A percentile compares a stretch with the other conserved stretches of the same genome.
phyloP scores from a whole-genome alignment of 352 stramenopile species.

The Peronospora belbahrii region DNA sequence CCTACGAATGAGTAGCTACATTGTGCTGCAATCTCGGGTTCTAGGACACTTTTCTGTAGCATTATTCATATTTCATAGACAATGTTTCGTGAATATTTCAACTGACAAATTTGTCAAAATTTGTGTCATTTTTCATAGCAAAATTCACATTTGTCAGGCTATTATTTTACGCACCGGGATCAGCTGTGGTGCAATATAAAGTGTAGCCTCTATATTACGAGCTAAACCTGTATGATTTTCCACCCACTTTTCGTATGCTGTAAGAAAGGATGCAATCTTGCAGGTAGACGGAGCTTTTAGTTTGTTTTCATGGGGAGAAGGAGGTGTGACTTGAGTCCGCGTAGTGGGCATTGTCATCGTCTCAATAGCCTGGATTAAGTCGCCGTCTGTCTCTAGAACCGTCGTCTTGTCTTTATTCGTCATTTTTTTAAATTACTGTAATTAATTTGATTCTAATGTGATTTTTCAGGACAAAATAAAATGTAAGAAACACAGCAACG shows the following conservation, averaged over 20 bases:
- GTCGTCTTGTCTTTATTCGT: conserved; percentile 13
- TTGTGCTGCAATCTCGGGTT: conserved; percentile 64
- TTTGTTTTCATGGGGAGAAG: background rate
- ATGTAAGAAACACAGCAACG: too few relatives aligned
- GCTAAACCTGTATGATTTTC: conserved; percentile 44
- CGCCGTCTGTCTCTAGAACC: conserved; percentile 11
- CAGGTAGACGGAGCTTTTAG: background rate
- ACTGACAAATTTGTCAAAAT: background rate
- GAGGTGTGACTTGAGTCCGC: too few relatives aligned
- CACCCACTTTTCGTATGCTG: conserved; percentile 64
- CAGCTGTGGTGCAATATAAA: conserved; percentile 74
- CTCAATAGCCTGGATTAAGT: too few relatives aligned
- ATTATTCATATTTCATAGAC: too few relatives aligned
- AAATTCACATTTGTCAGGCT: background rate
- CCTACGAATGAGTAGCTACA: conserved; percentile 73
- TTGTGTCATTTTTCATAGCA: background rate
- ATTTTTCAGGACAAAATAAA: background rate
- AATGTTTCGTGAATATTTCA: conserved; percentile 1
- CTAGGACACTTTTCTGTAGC: conserved; percentile 39
- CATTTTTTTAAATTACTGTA: conserved; percentile 6
- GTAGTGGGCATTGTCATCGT: conserved; percentile 6
- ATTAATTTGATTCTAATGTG: background rate
- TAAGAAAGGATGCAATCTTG: conserved; percentile 23
- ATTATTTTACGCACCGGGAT: conserved; percentile 39
- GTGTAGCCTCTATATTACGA: conserved; percentile 67